Evolutionary conservation across 2,329 filamentous ascomycete species (phyloP).

Genomic region (Fusarium tricinctum): DNA sequence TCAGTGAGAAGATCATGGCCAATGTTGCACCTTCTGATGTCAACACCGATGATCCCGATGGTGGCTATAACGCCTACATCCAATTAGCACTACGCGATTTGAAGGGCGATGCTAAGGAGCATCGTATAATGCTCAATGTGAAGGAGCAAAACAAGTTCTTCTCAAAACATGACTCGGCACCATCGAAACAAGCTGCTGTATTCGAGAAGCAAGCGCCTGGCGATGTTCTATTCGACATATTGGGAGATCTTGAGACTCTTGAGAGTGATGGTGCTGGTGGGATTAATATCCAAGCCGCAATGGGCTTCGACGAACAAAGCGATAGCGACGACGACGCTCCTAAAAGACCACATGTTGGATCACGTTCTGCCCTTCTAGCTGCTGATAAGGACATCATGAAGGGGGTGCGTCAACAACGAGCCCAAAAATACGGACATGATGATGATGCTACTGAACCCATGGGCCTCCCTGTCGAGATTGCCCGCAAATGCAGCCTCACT

Average conservation of each 20-base stretch:
- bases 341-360: conserved; percentile 74
- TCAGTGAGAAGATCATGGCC: conserved; percentile 94
- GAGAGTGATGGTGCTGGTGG: conserved; percentile 64
- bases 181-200: conserved; percentile 61
- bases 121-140: conserved; percentile 86
- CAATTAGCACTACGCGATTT: conserved; percentile 85
- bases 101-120: conserved; percentile 78
- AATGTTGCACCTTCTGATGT: conserved; percentile 85
- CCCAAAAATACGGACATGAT: conserved; percentile 68
- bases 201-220: conserved; percentile 79
- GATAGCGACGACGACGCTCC: conserved; percentile 74
- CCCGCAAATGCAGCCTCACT: conserved; percentile 74
- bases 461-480: conserved; percentile 67
- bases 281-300: conserved; percentile 72
- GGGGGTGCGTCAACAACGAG: conserved; percentile 72
- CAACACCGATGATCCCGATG: conserved; percentile 68
- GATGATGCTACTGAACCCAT: conserved; percentile 66
- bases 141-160: conserved; percentile 90
- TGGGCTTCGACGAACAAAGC: conserved; percentile 78
- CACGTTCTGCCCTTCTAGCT: conserved; percentile 73
- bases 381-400: conserved; percentile 77
- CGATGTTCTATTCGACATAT: conserved; percentile 75
- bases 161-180: conserved; percentile 68
- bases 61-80: conserved; percentile 80
- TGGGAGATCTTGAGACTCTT: conserved; percentile 70